A percentile compares a stretch with the other conserved stretches of the same genome.
Conservation (phyloP, 2,329 filamentous ascomycete species). For the Verticillium alfalfae region DNA sequence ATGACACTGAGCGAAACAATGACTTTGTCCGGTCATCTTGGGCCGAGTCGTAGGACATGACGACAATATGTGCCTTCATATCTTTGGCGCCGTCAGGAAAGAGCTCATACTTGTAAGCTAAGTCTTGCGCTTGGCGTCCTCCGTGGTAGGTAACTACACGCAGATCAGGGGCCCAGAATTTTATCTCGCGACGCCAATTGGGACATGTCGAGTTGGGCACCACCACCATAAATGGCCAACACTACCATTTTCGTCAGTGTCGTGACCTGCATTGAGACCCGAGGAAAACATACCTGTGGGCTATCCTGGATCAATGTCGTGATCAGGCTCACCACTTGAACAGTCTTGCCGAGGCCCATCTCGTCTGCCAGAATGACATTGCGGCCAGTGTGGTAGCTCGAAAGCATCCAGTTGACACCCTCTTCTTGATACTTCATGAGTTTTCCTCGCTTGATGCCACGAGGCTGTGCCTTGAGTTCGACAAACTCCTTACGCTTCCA, state of each 20-base stretch:
- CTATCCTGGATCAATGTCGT: slow-evolving; percentile 63
- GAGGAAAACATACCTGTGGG: slow-evolving; percentile 34
- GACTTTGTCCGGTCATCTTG: slow-evolving; percentile 62
- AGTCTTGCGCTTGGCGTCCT: slow-evolving; percentile 64
- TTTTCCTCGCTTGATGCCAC: slow-evolving; percentile 67
- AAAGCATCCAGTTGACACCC: slow-evolving; percentile 91
- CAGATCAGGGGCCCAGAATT: slow-evolving; percentile 81
- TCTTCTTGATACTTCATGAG: slow-evolving; percentile 93
- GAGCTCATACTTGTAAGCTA: slow-evolving; percentile 79
- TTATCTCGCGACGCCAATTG: slow-evolving; percentile 97
- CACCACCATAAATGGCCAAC: slow-evolving; percentile 89
- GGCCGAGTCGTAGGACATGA: slow-evolving; percentile 91
- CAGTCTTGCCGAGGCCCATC: slow-evolving; percentile 97
- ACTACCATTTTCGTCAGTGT: slow-evolving; percentile 28
- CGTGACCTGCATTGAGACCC: neutral
- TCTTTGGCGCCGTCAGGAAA: slow-evolving; percentile 63
- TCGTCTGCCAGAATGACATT: slow-evolving; percentile 94
- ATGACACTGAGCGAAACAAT: slow-evolving; percentile 67
- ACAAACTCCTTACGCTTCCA: slow-evolving; percentile 63
- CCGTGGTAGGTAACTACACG: slow-evolving; percentile 93
- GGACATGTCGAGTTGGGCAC: slow-evolving; percentile 92
- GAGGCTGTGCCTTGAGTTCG: slow-evolving; percentile 67
- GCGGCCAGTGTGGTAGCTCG: slow-evolving; percentile 75
- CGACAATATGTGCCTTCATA: slow-evolving; percentile 82
- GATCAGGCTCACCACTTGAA: slow-evolving; percentile 83